Evolutionary conservation across 129 eudicot genomes (phyloP).

Genomic region (Cynara cardunculus): DNA sequence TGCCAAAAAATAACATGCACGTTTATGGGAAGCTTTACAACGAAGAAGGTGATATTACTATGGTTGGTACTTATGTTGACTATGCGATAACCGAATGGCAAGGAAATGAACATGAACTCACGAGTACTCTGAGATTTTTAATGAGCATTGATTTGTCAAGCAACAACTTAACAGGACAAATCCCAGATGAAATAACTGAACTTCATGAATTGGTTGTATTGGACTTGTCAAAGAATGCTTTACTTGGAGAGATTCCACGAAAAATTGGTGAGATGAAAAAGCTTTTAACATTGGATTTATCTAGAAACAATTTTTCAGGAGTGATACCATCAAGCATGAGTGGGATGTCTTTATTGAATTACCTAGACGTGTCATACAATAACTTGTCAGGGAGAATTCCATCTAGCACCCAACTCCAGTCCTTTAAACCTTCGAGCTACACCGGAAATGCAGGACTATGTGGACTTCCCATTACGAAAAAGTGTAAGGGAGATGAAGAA

Average conservation of each 20-base stretch:
- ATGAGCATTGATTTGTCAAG: not conserved
- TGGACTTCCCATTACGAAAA: not conserved
- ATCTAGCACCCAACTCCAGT: not conserved
- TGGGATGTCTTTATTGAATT: not conserved
- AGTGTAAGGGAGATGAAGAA: not conserved
- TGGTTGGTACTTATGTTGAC: not conserved
- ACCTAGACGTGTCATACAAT: no score
- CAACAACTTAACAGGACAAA: not conserved
- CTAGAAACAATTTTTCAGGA: not conserved
- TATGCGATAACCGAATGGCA: not conserved
- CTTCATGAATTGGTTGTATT: not conserved
- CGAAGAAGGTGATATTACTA: no score
- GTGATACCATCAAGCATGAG: not conserved
- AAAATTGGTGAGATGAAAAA: not conserved
- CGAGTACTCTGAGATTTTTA: not conserved
- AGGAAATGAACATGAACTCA: not conserved
- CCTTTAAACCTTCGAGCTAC: not conserved
- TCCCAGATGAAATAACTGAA: not conserved
- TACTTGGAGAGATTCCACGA: not conserved
- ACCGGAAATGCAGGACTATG: not conserved
- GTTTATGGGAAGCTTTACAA: no score
- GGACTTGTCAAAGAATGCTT: not conserved
- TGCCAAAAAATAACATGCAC: no score
- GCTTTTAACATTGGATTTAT: not conserved
- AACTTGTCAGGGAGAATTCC: not conserved